These are phyloP conservation scores for Ceratocystis ficicola DNA, from an alignment of 2,329 filamentous ascomycete species.

Conservation along the genomic window DNA sequence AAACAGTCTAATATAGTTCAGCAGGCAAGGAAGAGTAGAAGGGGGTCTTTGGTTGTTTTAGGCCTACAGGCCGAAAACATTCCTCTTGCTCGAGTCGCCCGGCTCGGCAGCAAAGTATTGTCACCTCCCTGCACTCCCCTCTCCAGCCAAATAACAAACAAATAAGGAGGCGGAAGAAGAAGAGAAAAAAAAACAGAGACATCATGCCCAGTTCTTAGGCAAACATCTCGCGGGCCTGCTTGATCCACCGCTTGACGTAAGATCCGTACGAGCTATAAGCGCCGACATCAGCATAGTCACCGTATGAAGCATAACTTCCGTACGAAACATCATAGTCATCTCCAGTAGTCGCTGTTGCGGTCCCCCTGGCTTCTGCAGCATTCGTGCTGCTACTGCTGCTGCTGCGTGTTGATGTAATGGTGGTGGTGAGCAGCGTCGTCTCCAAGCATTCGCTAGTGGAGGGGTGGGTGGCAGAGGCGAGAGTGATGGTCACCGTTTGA, in stretches of 20 bases:
- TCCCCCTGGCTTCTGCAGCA: not conserved
- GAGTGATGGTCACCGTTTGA: slow-evolving; percentile 13
- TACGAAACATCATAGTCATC: not conserved
- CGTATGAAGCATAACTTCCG: slow-evolving; percentile 14
- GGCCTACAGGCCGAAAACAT: not conserved
- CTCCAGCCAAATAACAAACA: not conserved
- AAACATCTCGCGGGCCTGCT: not conserved
- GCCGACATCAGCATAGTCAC: slow-evolving; percentile 15
- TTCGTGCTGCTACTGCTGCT: not conserved
- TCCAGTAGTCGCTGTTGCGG: not conserved
- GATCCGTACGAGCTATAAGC: slow-evolving; percentile 4
- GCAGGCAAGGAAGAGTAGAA: not conserved
- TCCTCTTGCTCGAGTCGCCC: not conserved
- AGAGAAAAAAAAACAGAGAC: not conserved
- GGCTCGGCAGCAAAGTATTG: not conserved
- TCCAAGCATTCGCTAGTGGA: not conserved
- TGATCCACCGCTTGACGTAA: slow-evolving; percentile 17
- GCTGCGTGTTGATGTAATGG: not conserved
- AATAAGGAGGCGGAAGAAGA: not conserved
- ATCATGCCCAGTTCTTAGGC: not conserved
- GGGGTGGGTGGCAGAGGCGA: not conserved
- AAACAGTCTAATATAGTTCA: not conserved
- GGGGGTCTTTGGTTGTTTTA: not conserved
- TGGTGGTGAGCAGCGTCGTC: slow-evolving; percentile 14
- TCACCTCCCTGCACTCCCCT: not conserved